Base-by-base conservation (phyloP, 2,329 filamentous ascomycete genomes). In the Exophiala sp. region DNA sequence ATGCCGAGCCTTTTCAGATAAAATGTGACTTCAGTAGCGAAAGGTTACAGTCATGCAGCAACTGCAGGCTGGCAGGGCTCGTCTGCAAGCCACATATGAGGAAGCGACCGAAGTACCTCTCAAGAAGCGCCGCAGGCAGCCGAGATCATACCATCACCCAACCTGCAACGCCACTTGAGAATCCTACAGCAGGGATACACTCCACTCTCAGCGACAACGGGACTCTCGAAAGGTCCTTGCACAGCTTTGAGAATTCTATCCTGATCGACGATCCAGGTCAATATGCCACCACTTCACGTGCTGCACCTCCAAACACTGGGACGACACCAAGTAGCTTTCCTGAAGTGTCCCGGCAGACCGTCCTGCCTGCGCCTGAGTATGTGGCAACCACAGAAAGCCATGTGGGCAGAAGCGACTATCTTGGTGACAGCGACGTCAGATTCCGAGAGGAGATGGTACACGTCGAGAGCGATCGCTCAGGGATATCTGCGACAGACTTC, bases 301-400 rank as follows among this genome's bases (percentile, higher is more conserved):
- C 5, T 4, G 8, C 10, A 6, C 14, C 21, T 18, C 14, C 12
- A 18, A 41, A 20, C 14, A 41, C 35, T 12, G 35, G 35, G 35
- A 12, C 35, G 16, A 7, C 35, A n/a, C 16, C 16, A 16, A 16
- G 12, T 6, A 38, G 12, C 10, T 38, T n/a, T 38, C 16, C 35
- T 12, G 35, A 38, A 18, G 16, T 4, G 14, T 41, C 39, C n/a
- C 12, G 9, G 5, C 12, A 18, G 21, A 20, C n/a, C 10, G 10
- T 16, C 3, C 39, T 41, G 5, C 39, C 12, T 10, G 12, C 14
- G 8, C 41, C 46, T 10, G 52, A 50, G 32, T 54, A 54, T 44
- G 47, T 54, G n/a, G 47, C 52, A 24, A 32, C 47, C 1, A 50
- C 47, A n/a, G 40, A 50, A 34, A 54, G 47, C 47, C 52, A 54